Evolutionary conservation across 306 rosid species (phyloP).

Genomic region (Prosopis cineraria): DNA sequence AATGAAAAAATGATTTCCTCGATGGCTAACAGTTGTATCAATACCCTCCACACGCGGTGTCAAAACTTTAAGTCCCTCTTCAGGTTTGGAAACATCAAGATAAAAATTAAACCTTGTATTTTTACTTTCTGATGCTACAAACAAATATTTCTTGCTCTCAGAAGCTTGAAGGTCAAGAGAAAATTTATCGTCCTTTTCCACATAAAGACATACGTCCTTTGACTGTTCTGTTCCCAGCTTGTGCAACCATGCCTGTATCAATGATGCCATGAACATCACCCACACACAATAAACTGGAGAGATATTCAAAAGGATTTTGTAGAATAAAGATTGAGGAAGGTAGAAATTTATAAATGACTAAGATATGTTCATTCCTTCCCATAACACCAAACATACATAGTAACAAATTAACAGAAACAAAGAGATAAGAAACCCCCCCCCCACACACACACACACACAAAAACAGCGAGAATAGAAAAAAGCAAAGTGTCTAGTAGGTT

Average conservation of each 20-base stretch:
- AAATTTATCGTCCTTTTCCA: conserved; percentile 76
- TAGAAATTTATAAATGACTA: not conserved
- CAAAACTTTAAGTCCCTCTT: conserved; percentile 68
- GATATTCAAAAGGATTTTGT: not conserved
- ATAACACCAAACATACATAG: not conserved
- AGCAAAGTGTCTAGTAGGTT: not conserved
- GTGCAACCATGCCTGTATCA: conserved; percentile 85
- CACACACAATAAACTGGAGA: not conserved
- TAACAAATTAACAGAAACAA: not conserved
- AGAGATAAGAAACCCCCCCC: not conserved
- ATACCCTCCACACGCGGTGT: conserved; percentile 81
- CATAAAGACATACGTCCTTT: conserved; percentile 75
- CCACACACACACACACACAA: too few species aligned
- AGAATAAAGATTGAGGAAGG: not conserved
- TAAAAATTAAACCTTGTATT: conserved; percentile 84
- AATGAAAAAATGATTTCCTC: conserved; percentile 83
- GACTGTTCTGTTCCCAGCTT: conserved; percentile 76
- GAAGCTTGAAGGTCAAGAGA: conserved; percentile 76
- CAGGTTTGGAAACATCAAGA: conserved; percentile 78
- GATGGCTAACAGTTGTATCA: conserved; percentile 78
- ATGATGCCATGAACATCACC: conserved; percentile 23
- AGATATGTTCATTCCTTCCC: not conserved
- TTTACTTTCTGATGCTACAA: conserved; percentile 86
- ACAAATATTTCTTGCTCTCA: conserved; percentile 83
- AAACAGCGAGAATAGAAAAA: too few species aligned